phyloP scores from a whole-genome alignment of 345 rosid genomes.

The Brassica cretica region DNA sequence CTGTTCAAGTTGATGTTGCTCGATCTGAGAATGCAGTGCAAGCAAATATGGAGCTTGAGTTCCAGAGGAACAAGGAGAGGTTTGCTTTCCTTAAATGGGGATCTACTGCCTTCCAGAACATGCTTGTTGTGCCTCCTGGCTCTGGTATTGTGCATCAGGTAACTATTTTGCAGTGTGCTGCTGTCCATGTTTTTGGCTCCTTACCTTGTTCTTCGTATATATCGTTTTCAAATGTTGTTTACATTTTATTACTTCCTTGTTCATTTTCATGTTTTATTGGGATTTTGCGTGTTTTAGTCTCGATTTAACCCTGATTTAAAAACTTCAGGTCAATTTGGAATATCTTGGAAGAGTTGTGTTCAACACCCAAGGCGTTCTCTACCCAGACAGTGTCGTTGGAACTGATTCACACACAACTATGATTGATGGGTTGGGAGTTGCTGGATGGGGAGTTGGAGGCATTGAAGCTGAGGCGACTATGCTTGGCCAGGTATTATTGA shows the following conservation, averaged over 20 bases:
- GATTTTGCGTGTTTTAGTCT: not conserved
- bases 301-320: not conserved
- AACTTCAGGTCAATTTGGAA: conserved; percentile 74
- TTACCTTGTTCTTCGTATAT: not conserved
- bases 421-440: conserved; percentile 97
- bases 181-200: not conserved
- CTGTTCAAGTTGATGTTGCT: conserved; percentile 93
- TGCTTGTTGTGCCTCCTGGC: conserved; percentile 98
- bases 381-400: conserved; percentile 95
- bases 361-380: conserved; percentile 72
- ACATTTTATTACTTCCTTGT: not conserved
- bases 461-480: conserved; percentile 96
- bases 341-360: conserved; percentile 94
- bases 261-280: conserved; percentile 1
- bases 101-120: conserved; percentile 81
- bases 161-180: conserved; percentile 14
- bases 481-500: conserved; percentile 83
- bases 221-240: not conserved
- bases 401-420: conserved; percentile 95
- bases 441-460: conserved; percentile 99
- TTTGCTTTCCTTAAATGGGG: conserved; percentile 97
- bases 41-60: conserved; percentile 93
- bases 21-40: conserved; percentile 89
- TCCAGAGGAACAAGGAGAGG: conserved; percentile 82
- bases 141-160: conserved; percentile 98